These are phyloP conservation scores for Borovskyia barvae DNA, from an alignment of 208 protist genomes.

Conservation along the genomic window DNA sequence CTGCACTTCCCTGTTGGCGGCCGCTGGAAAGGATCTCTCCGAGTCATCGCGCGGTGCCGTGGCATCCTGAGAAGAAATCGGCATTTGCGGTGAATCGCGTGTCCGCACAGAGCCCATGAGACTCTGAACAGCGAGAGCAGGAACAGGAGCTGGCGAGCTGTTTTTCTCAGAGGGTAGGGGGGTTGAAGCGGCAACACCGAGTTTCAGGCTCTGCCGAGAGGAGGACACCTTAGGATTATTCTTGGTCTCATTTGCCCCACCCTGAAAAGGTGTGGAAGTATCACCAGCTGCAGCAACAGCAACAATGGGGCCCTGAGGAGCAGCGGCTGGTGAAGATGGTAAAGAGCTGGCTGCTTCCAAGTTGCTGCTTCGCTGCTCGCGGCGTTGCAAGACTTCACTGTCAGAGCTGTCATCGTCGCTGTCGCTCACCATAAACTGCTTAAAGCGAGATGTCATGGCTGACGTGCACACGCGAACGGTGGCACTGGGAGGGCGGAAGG, in stretches of 20 bases:
- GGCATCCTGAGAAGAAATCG: no score
- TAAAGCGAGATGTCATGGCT: slow-evolving; percentile 28
- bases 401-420: slow-evolving; percentile 56
- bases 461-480: background rate
- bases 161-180: slow-evolving; percentile 1
- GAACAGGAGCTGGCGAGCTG: no score
- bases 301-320: no score
- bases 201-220: slow-evolving; percentile 17
- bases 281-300: no score
- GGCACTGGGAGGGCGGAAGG: background rate
- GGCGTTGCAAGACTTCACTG: slow-evolving; percentile 10
- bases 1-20: background rate
- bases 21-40: background rate
- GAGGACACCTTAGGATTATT: background rate
- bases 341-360: slow-evolving; percentile 21
- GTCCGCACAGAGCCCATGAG: no score
- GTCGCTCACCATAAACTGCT: slow-evolving; percentile 46
- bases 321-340: slow-evolving; percentile 29
- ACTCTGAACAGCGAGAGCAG: no score
- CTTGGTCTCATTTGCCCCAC: background rate
- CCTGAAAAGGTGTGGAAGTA: slow-evolving; percentile 14
- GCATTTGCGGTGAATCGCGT: no score
- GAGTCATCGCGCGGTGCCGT: slow-evolving; percentile 5
- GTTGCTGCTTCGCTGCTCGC: slow-evolving; percentile 14
- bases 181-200: background rate